A percentile compares a stretch with the other conserved stretches of the same genome.
These are phyloP conservation scores for Talaromyces ruber DNA, from an alignment of 495 filamentous ascomycete species.

Conservation along the genomic window DNA sequence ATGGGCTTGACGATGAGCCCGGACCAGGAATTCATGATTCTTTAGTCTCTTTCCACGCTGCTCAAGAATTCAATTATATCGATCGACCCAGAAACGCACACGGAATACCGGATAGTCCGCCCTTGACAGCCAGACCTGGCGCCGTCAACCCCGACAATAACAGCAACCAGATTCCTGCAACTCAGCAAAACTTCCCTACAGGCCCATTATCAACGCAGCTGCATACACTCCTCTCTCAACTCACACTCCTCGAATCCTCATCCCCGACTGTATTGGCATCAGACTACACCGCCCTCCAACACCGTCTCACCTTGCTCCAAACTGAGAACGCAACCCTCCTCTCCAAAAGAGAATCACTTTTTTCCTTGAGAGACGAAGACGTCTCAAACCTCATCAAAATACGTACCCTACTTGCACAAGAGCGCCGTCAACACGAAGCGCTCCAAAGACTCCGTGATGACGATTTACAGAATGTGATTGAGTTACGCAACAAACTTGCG, in stretches of 20 bases:
- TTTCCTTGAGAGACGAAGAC: slow-evolving; percentile 22
- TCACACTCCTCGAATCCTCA: neutral
- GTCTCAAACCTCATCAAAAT: slow-evolving; percentile 22
- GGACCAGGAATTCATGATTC: neutral
- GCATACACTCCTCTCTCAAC: neutral
- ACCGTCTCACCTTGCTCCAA: slow-evolving; percentile 3
- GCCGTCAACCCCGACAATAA: neutral
- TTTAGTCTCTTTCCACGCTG: neutral
- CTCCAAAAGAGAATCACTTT: slow-evolving; percentile 21
- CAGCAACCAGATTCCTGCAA: neutral
- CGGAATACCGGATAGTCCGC: neutral
- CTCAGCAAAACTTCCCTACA: neutral
- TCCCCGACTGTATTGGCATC: neutral
- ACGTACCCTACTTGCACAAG: slow-evolving; percentile 19
- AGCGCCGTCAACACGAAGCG: slow-evolving; percentile 17
- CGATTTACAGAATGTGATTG: slow-evolving; percentile 18
- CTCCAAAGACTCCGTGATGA: slow-evolving; percentile 22
- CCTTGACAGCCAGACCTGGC: neutral
- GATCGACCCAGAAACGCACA: neutral
- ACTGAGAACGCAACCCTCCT: slow-evolving; percentile 14
- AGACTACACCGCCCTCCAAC: slow-evolving; percentile 14
- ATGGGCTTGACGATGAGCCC: neutral
- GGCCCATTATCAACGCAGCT: neutral
- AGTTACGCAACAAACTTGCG: slow-evolving; percentile 16
- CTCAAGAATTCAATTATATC: neutral